These are phyloP conservation scores for Cordyceps pruinosa DNA, from an alignment of 2,329 filamentous ascomycete genomes.

Conservation along the genomic window DNA sequence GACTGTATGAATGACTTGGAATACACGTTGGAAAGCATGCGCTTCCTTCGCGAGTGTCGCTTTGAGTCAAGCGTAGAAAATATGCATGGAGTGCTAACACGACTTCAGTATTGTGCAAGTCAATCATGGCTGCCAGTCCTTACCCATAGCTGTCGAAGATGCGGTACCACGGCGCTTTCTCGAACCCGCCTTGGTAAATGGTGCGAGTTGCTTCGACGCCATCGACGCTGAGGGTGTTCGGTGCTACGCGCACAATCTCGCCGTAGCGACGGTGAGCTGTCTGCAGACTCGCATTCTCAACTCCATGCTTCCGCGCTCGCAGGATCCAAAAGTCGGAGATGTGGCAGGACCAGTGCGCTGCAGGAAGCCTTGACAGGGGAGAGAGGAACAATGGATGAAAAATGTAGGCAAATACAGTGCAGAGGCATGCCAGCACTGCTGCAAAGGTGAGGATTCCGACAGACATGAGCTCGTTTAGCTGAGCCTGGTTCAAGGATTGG, in stretches of 20 bases:
- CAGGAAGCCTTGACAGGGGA: constrained; percentile 18
- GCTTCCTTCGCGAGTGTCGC: constrained; percentile 63
- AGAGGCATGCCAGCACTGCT: too few species aligned
- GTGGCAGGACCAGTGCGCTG: constrained; percentile 20
- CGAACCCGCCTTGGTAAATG: constrained; percentile 66
- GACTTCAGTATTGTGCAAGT: neutral
- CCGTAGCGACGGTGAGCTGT: constrained; percentile 38
- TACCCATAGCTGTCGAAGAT: constrained; percentile 69
- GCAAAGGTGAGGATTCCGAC: too few species aligned
- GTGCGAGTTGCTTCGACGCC: constrained; percentile 58
- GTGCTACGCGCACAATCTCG: constrained; percentile 56
- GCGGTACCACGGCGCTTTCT: constrained; percentile 69
- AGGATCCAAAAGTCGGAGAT: constrained; percentile 20
- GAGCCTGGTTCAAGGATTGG: too few species aligned
- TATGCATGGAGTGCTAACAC: constrained; percentile 45
- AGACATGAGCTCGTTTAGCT: too few species aligned
- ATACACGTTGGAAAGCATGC: constrained; percentile 74
- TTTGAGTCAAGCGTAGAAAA: constrained; percentile 61
- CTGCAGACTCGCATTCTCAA: constrained; percentile 16
- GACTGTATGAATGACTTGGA: constrained; percentile 67
- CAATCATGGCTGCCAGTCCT: too few species aligned
- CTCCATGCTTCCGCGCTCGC: constrained; percentile 13
- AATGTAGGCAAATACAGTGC: too few species aligned
- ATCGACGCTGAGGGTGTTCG: constrained; percentile 63
- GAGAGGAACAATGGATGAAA: constrained; percentile 29